Evolutionary conservation across 805 yeast genomes (phyloP).

Genomic region (Cyberlindnera suaveolens): DNA sequence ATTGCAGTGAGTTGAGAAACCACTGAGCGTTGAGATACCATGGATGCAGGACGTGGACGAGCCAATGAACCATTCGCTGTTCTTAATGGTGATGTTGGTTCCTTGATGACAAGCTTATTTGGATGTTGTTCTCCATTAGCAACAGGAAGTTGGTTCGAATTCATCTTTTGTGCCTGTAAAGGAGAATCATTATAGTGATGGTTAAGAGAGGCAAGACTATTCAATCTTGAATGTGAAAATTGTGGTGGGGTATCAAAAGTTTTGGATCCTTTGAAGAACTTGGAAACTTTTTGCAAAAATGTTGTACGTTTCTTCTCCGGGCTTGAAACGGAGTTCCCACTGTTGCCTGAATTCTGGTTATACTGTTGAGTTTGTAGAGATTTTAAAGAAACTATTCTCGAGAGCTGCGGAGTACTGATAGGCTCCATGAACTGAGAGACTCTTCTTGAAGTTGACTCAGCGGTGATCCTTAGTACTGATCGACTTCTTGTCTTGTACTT

Average conservation of each 20-base stretch:
- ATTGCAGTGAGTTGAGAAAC: conserved; percentile 40
- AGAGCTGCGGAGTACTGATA: conserved; percentile 19
- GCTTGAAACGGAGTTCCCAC: conserved; percentile 6
- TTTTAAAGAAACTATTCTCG: conserved; percentile 23
- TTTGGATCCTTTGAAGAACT: conserved; percentile 26
- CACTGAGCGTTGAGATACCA: conserved; percentile 43
- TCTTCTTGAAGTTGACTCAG: conserved; percentile 23
- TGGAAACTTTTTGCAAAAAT: conserved; percentile 27
- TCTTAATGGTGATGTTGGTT: conserved; percentile 25
- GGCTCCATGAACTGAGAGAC: conserved; percentile 24
- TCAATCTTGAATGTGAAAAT: not conserved
- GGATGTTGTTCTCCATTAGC: conserved; percentile 5
- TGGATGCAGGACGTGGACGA: conserved; percentile 41
- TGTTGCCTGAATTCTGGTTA: conserved; percentile 1
- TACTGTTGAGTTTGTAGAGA: not conserved
- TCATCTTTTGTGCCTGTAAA: not conserved
- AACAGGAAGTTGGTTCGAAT: no score
- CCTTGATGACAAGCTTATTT: conserved; percentile 18
- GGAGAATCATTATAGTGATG: not conserved
- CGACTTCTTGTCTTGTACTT: conserved; percentile 30
- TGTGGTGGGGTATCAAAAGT: conserved; percentile 5
- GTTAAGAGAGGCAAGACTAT: not conserved
- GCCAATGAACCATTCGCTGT: conserved; percentile 2
- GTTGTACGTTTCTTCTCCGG: conserved; percentile 25
- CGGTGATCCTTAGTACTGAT: conserved; percentile 25